phyloP scores from a whole-genome alignment of 148 eudicot genomes.

The Simmondsia chinensis region DNA sequence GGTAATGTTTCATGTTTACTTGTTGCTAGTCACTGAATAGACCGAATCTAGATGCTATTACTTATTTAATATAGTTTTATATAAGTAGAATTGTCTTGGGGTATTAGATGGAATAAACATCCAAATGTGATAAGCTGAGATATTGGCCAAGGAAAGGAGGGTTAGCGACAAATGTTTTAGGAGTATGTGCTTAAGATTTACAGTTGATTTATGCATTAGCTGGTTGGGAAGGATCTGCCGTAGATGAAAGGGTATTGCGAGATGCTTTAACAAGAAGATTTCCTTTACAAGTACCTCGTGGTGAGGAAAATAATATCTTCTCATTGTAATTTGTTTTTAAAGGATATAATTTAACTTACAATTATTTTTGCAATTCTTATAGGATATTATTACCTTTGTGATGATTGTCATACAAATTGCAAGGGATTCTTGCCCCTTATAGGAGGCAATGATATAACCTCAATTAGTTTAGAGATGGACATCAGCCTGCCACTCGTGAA shows the following conservation, averaged over 20 bases:
- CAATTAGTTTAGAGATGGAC: conserved; percentile 7
- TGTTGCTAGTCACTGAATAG: too few species aligned
- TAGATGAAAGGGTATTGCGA: conserved; percentile 2
- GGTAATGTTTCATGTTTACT: conserved; percentile 9
- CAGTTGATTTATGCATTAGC: conserved; percentile 1
- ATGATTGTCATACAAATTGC: conserved; percentile 10
- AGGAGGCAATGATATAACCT: conserved; percentile 8
- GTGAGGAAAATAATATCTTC: too few species aligned
- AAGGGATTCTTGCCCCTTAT: conserved; percentile 6
- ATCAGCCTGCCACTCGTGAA: background rate
- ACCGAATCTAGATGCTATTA: too few species aligned
- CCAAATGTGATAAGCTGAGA: conserved; percentile 5
- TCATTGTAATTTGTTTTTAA: too few species aligned
- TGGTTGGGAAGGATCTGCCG: conserved; percentile 9
- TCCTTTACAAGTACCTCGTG: too few species aligned
- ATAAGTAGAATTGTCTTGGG: conserved; percentile 1
- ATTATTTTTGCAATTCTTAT: background rate
- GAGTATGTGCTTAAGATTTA: background rate
- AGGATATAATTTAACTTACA: background rate
- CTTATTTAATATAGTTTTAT: too few species aligned
- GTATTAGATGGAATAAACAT: conserved; percentile 2
- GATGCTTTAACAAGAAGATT: conserved; percentile 6
- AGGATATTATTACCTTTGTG: conserved; percentile 5
- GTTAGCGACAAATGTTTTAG: conserved; percentile 9
- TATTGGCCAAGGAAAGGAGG: conserved; percentile 8